Conservation (phyloP, 2,329 filamentous ascomycete genomes). For the Botrytis porri region DNA sequence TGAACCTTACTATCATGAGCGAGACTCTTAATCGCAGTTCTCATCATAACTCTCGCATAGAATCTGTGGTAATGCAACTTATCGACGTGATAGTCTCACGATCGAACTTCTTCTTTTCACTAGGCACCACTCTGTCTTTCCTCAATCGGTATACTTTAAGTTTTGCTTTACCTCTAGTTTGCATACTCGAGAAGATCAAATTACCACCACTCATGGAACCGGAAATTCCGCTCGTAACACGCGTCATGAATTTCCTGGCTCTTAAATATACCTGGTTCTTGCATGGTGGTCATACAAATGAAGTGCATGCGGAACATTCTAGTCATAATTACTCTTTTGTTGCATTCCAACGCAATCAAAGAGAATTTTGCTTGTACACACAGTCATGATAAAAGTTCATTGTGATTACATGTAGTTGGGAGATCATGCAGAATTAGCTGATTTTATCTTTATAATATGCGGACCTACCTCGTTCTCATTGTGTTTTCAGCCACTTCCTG, state of each 20-base stretch:
- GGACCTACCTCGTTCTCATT: neutral
- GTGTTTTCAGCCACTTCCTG: neutral
- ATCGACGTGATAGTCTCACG: neutral
- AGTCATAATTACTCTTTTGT: neutral
- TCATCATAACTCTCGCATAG: neutral
- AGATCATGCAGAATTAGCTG: neutral
- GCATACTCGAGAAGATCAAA: neutral
- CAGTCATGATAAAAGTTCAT: neutral
- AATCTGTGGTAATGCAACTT: rapidly evolving
- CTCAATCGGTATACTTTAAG: neutral
- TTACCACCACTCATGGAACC: rapidly evolving
- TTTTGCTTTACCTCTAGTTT: neutral
- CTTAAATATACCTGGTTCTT: neutral
- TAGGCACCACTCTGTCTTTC: no score
- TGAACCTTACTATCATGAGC: no score
- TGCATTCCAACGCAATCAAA: neutral
- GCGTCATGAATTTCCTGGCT: neutral
- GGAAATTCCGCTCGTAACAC: rapidly evolving
- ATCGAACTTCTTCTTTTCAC: neutral
- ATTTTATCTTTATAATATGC: neutral
- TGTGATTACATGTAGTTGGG: neutral
- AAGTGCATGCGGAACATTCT: neutral
- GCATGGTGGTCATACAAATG: no score
- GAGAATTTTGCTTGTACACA: neutral
- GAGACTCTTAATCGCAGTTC: neutral